Base-by-base conservation (phyloP, 371 early-diverging fungal species). In the Choanephora cucurbitarum region DNA sequence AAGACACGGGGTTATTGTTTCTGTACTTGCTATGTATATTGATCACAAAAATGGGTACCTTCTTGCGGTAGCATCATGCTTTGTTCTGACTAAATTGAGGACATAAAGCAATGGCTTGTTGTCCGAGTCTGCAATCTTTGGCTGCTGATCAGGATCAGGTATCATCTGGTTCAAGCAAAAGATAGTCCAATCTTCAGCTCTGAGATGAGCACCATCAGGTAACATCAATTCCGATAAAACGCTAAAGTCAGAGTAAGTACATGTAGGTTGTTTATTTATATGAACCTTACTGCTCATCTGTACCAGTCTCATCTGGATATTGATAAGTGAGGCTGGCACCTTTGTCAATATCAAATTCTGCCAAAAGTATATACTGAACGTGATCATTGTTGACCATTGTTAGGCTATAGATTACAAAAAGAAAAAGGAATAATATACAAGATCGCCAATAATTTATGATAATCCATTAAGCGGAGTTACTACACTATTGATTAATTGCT, bases 101-200 rank as follows among this genome's bases (percentile, higher is more conserved):
- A 90, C 91, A 66, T 95, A 92, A 13, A 94, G 71, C 17, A 94
- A 70, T 5, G 92, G 89, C 23, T 84, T 82, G 17, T 83, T 60
- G 9, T 72, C 69, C 21, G 66, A 57, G 41, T 69, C 65, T 13
- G 51, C 46, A 19, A 66, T 57, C 19, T 70, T 68, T 9, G 66
- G 57, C 23, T 61, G 55, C 32, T 66, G 64, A 34, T 74, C 69
- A 1, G 75, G 74, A 50, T 83, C 81, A 19, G 85, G 82, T 49
- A 83, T 86, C 53, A 76, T 78, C 58, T 88, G 91, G 73, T 92
- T 92, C 24, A 94, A 69, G 53, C 92, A 89, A 62, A 96, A 95
- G 55, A 91, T 85, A n/a, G 95, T 95, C 94, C 95, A 95, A 71
- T 96, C 97, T 61, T 91, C 91, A 39, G 90, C 85, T 37, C 95